Evolutionary conservation across 768 basidiomycete genomes (phyloP).

Genomic region (Russula foetens): DNA sequence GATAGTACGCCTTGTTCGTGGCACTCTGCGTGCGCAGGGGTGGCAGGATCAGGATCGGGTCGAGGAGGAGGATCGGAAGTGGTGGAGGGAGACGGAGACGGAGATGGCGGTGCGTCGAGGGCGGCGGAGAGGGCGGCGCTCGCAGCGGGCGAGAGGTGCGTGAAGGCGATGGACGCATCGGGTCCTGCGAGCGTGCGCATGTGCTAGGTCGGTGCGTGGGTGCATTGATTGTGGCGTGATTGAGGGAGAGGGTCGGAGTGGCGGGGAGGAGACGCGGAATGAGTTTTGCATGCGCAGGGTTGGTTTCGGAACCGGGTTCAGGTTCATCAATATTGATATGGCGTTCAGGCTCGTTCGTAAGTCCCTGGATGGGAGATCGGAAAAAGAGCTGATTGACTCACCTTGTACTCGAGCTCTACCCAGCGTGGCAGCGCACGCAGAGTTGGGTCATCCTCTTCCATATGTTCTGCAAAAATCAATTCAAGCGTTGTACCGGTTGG

Average conservation of each 20-base stretch:
- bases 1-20: conserved; percentile 48
- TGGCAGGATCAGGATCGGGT: neutral
- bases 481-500: neutral
- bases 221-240: no score
- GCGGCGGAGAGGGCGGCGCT: conserved; percentile 39
- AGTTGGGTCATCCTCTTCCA: conserved; percentile 87
- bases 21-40: conserved; percentile 25
- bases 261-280: no score
- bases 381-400: conserved; percentile 34
- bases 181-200: conserved; percentile 75
- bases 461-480: conserved; percentile 55
- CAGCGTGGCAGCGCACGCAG: conserved; percentile 70
- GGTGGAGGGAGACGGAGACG: conserved; percentile 14
- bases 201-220: conserved; percentile 39
- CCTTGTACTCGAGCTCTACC: conserved; percentile 90
- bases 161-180: conserved; percentile 65
- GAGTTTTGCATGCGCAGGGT: no score
- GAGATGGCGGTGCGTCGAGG: conserved; percentile 21
- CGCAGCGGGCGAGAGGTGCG: conserved; percentile 74
- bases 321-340: no score
- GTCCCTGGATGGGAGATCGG: no score
- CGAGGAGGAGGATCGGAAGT: conserved; percentile 7
- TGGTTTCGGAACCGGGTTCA: no score
- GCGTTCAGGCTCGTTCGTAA: no score
- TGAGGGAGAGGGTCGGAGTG: no score